A percentile compares a stretch with the other conserved stretches of the same genome.
Evolutionary conservation across 176 grass and related monocot genomes (phyloP).

Genomic region (Ensete glaucum): DNA sequence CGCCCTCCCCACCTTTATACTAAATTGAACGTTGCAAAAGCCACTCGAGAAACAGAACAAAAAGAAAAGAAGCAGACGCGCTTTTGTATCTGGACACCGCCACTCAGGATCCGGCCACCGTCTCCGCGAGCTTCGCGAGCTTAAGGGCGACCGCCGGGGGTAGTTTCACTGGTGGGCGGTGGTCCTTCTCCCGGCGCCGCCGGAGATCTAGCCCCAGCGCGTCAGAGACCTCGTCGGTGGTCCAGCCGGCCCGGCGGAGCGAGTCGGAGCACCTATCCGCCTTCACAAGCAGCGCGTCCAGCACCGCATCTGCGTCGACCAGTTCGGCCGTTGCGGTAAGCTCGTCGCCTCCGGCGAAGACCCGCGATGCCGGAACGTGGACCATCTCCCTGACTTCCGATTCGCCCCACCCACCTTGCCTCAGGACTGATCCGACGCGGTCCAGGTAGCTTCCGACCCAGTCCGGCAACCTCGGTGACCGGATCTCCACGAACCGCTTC

Average conservation of each 20-base stretch:
- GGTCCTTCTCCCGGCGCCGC: slow-evolving; percentile 24
- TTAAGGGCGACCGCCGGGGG: slow-evolving; percentile 68
- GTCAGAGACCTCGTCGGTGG: slow-evolving; percentile 74
- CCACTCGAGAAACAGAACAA: background rate
- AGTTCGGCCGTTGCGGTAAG: background rate
- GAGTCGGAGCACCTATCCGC: slow-evolving; percentile 79
- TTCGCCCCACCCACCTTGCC: slow-evolving; percentile 79
- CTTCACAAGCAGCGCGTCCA: slow-evolving; percentile 67
- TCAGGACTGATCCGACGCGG: slow-evolving; percentile 57
- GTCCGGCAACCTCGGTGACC: slow-evolving; percentile 29
- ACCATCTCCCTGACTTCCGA: slow-evolving; percentile 80
- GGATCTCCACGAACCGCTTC: background rate
- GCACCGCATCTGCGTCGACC: slow-evolving; percentile 41
- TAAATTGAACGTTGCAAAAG: background rate
- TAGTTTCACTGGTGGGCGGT: slow-evolving; percentile 30
- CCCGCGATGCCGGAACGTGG: slow-evolving; percentile 41
- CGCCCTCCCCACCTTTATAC: too few species aligned
- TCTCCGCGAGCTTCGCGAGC: slow-evolving; percentile 58
- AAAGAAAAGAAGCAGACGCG: background rate
- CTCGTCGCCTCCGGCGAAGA: slow-evolving; percentile 49
- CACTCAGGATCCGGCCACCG: slow-evolving; percentile 34
- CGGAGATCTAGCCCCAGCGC: slow-evolving; percentile 41
- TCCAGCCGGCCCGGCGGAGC: slow-evolving; percentile 75
- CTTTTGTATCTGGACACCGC: slow-evolving; percentile 12
- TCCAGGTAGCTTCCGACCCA: slow-evolving; percentile 82